Evolutionary conservation across 2,329 filamentous ascomycete species (phyloP).

Genomic region (Coniochaeta prunicola): DNA sequence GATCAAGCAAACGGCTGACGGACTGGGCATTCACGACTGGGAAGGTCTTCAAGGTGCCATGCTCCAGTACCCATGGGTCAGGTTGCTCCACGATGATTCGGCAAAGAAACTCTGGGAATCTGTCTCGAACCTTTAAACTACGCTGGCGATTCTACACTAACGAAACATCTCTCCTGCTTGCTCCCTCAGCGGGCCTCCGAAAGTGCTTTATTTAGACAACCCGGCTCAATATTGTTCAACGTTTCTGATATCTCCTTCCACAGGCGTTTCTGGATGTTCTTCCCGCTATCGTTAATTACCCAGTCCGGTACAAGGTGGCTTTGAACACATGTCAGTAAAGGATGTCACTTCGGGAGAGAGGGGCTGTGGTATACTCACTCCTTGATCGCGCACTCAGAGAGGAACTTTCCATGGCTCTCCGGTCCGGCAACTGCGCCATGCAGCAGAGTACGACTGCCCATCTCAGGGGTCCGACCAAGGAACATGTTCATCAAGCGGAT

Average conservation of each 20-base stretch:
- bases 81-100: neutral
- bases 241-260: neutral
- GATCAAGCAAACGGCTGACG: neutral
- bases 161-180: neutral
- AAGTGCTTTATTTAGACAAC: neutral
- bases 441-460: slow-evolving; percentile 2
- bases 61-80: neutral
- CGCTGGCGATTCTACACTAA: neutral
- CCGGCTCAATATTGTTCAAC: neutral
- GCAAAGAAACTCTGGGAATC: neutral
- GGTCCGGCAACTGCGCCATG: neutral
- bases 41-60: neutral
- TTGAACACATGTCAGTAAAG: neutral
- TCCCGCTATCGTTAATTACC: neutral
- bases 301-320: neutral
- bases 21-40: neutral
- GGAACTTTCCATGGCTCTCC: slow-evolving; percentile 1
- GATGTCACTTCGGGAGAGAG: neutral
- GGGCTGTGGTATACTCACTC: neutral
- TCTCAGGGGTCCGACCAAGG: neutral
- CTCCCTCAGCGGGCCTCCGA: neutral
- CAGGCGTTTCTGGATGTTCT: neutral
- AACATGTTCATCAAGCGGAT: neutral
- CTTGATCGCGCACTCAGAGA: neutral
- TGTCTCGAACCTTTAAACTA: neutral